Evolutionary conservation across 345 rosid genomes (phyloP).

Genomic region (Fremontodendron californicum): DNA sequence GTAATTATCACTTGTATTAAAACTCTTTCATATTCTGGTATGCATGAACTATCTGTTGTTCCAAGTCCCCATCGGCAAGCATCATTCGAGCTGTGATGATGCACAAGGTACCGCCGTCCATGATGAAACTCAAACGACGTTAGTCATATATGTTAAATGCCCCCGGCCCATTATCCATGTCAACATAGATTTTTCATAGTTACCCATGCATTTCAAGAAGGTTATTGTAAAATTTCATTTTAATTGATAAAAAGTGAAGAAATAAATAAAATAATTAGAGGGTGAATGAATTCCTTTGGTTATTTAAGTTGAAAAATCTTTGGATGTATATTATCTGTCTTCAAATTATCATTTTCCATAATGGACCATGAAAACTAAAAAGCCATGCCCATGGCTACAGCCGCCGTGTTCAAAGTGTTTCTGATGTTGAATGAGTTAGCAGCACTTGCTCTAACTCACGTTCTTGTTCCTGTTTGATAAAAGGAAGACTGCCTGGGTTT

Average conservation of each 20-base stretch:
- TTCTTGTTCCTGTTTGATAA: conserved; percentile 29
- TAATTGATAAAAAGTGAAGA: too few species aligned
- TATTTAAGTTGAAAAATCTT: too few species aligned
- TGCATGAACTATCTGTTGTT: conserved; percentile 40
- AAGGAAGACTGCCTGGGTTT: conserved; percentile 66
- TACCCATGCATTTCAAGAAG: not conserved
- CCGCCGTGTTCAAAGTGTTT: conserved; percentile 18
- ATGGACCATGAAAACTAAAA: not conserved
- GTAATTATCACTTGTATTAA: conserved; percentile 18
- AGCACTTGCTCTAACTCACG: conserved; percentile 41
- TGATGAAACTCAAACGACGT: conserved; percentile 75
- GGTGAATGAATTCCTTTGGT: not conserved
- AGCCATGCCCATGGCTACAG: too few species aligned
- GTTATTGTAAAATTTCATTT: not conserved
- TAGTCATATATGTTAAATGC: conserved; percentile 75
- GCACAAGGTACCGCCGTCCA: conserved; percentile 87
- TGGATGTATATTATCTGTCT: too few species aligned
- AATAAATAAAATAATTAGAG: too few species aligned
- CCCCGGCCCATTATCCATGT: conserved; percentile 58
- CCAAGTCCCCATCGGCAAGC: conserved; percentile 32
- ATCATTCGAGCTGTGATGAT: conserved; percentile 82
- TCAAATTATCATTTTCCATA: too few species aligned
- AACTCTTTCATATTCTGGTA: conserved; percentile 18
- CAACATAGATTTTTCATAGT: conserved; percentile 62
- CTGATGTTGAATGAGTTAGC: conserved; percentile 31